Conservation (phyloP, 2,329 filamentous ascomycete genomes). For the Thelonectria discophora region DNA sequence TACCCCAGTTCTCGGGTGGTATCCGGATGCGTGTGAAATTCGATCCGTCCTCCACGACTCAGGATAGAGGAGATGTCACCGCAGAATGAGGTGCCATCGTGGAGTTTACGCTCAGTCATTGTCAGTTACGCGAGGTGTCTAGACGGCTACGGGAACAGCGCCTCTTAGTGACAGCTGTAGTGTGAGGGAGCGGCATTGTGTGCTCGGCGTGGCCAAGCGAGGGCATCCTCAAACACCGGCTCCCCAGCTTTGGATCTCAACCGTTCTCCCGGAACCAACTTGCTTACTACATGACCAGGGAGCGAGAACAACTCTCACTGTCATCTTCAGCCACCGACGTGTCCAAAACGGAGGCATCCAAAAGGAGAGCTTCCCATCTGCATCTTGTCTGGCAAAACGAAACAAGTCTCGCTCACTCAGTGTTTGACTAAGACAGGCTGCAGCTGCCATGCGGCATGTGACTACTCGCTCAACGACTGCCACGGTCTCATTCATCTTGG, state of each 20-base stretch:
- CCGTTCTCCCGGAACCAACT: conserved; percentile 14
- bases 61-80: background rate
- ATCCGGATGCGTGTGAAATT: conserved; percentile 1
- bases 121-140: conserved; percentile 9
- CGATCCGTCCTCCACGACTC: conserved; percentile 1
- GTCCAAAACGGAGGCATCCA: conserved; percentile 15
- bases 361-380: conserved; percentile 1
- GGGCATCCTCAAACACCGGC: conserved; percentile 19
- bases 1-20: background rate
- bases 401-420: conserved; percentile 19
- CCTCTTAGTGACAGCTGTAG: conserved; percentile 8
- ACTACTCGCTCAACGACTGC: background rate
- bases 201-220: conserved; percentile 3
- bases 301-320: background rate
- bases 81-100: background rate
- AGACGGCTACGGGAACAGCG: conserved; percentile 9
- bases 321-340: conserved; percentile 3
- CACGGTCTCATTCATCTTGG: background rate
- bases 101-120: conserved; percentile 6
- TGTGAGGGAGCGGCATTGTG: background rate
- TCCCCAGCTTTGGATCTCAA: conserved; percentile 8
- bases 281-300: background rate
- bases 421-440: conserved; percentile 17
- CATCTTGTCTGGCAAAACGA: conserved; percentile 16
- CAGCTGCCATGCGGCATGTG: conserved; percentile 4